phyloP scores from a whole-genome alignment of 371 early-diverging fungal species.

The Rhizopus arrhizus region DNA sequence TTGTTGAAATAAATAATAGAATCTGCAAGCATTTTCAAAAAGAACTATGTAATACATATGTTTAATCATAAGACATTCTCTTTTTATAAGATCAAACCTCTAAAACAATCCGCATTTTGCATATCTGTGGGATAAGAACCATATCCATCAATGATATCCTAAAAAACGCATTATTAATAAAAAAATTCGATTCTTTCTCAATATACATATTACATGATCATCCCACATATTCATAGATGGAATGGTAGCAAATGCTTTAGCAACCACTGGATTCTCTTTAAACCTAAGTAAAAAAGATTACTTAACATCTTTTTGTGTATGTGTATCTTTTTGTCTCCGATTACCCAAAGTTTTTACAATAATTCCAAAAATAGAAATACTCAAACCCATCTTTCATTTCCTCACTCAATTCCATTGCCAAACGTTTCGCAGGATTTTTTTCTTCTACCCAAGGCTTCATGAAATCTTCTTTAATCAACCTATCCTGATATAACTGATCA shows the following conservation, averaged over 20 bases:
- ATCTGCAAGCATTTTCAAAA: constrained; percentile 67
- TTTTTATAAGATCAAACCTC: constrained; percentile 10
- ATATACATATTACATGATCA: constrained; percentile 60
- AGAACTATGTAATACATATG: constrained; percentile 1
- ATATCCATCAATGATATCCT: constrained; percentile 70
- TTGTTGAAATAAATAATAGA: constrained; percentile 83
- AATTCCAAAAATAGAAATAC: constrained; percentile 73
- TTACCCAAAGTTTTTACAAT: constrained; percentile 66
- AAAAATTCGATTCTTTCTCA: background rate
- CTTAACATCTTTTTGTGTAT: background rate
- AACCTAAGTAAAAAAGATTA: constrained; percentile 24
- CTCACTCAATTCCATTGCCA: constrained; percentile 40
- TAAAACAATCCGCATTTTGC: constrained; percentile 52
- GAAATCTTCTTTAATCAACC: constrained; percentile 51
- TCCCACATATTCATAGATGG: constrained; percentile 77
- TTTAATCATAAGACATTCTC: no score
- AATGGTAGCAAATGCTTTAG: constrained; percentile 65
- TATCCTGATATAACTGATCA: constrained; percentile 81
- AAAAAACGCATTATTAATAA: background rate
- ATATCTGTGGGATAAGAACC: constrained; percentile 81
- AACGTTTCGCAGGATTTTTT: constrained; percentile 47
- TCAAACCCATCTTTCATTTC: constrained; percentile 60
- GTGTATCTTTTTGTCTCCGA: background rate
- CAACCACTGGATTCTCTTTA: constrained; percentile 40
- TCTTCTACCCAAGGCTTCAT: constrained; percentile 66